These are phyloP conservation scores for Leccinum boreale DNA, from an alignment of 768 basidiomycete genomes.

Conservation along the genomic window DNA sequence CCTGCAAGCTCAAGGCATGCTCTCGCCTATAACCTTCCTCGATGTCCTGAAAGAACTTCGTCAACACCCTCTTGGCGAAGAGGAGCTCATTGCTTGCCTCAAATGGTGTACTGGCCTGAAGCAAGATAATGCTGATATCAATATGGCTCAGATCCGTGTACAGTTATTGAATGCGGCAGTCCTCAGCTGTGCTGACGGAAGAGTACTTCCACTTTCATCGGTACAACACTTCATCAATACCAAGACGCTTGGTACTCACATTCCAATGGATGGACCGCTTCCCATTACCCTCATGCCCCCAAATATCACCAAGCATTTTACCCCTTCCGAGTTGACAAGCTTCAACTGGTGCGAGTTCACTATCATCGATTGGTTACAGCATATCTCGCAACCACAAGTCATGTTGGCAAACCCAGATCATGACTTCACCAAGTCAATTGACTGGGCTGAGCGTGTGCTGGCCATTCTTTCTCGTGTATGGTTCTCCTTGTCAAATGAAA, in stretches of 20 bases:
- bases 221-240: slow-evolving; percentile 73
- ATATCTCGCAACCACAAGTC: slow-evolving; percentile 52
- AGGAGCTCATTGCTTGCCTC: slow-evolving; percentile 78
- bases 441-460: slow-evolving; percentile 82
- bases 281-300: slow-evolving; percentile 9
- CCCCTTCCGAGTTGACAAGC: slow-evolving; percentile 46
- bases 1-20: slow-evolving; percentile 58
- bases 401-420: slow-evolving; percentile 43
- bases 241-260: slow-evolving; percentile 47
- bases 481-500: slow-evolving; percentile 53
- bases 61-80: slow-evolving; percentile 61
- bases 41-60: slow-evolving; percentile 83
- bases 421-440: slow-evolving; percentile 61
- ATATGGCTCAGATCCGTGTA: slow-evolving; percentile 45
- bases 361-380: slow-evolving; percentile 69
- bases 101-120: slow-evolving; percentile 74
- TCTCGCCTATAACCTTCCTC: slow-evolving; percentile 71
- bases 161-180: slow-evolving; percentile 74
- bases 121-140: slow-evolving; percentile 32
- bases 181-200: slow-evolving; percentile 46
- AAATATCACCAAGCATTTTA: slow-evolving; percentile 43
- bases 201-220: slow-evolving; percentile 63
- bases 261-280: slow-evolving; percentile 31
- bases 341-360: slow-evolving; percentile 83
- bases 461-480: slow-evolving; percentile 65